A percentile compares a stretch with the other conserved stretches of the same genome.
Conservation (phyloP, 129 eudicot genomes). For the Flaveria bidentis region DNA sequence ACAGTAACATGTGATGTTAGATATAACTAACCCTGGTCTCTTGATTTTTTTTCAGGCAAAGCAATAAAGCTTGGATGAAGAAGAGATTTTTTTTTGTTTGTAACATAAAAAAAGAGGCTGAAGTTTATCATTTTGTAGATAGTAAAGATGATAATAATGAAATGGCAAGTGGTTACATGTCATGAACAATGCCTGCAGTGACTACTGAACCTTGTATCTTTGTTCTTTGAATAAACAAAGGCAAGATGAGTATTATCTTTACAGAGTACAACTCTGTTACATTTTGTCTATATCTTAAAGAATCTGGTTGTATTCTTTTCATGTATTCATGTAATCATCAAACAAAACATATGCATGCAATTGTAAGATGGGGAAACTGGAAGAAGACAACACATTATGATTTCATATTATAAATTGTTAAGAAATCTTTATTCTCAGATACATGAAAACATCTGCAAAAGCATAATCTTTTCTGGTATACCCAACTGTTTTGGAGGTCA, state of each 20-base stretch:
- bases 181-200: slow-evolving; percentile 19
- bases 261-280: not conserved
- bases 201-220: slow-evolving; percentile 9
- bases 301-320: not conserved
- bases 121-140: slow-evolving; percentile 40
- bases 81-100: slow-evolving; percentile 26
- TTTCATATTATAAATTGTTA: slow-evolving; percentile 4
- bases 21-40: not conserved
- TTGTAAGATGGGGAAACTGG: not conserved
- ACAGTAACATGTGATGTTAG: too few relatives aligned
- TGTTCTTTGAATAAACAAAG: slow-evolving; percentile 22
- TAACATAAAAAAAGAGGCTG: slow-evolving; percentile 39
- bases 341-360: slow-evolving; percentile 4
- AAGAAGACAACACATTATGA: not conserved
- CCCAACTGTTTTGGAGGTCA: slow-evolving; percentile 11
- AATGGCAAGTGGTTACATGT: slow-evolving; percentile 29
- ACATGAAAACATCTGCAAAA: slow-evolving; percentile 19
- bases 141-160: slow-evolving; percentile 39
- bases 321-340: slow-evolving; percentile 2
- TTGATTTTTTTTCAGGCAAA: slow-evolving; percentile 49
- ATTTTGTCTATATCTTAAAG: slow-evolving; percentile 21
- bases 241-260: slow-evolving; percentile 33
- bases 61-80: slow-evolving; percentile 36
- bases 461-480: not conserved
- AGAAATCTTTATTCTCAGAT: slow-evolving; percentile 7